These are phyloP conservation scores for Aureobasidium melanogenum DNA, from an alignment of 2,329 filamentous ascomycete species.

Conservation along the genomic window DNA sequence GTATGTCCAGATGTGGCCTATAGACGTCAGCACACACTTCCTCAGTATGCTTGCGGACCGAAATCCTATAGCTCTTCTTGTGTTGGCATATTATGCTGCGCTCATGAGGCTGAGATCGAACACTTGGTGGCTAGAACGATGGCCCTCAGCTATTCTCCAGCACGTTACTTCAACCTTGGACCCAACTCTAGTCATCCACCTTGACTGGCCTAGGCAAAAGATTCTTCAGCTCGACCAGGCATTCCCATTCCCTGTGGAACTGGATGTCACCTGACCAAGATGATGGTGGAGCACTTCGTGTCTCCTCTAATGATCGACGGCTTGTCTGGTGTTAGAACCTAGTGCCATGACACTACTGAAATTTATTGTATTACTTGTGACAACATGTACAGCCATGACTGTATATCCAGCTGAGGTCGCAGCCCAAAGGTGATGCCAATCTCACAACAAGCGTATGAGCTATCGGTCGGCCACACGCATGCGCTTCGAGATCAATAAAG, in stretches of 20 bases:
- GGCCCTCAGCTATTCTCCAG: background rate
- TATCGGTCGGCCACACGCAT: no score
- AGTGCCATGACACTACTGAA: background rate
- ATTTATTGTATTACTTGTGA: background rate
- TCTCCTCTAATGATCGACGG: background rate
- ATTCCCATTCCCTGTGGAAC: background rate
- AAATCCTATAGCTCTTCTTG: background rate
- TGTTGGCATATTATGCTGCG: constrained; percentile 3
- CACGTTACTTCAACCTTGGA: background rate
- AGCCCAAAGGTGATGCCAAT: no score
- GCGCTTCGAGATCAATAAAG: no score
- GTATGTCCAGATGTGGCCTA: constrained; percentile 9
- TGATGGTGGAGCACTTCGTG: background rate
- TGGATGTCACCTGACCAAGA: background rate
- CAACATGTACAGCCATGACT: background rate
- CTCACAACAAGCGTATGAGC: no score
- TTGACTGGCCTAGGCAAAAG: background rate
- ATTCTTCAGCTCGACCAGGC: background rate
- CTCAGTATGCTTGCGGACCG: background rate
- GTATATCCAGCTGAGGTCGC: background rate
- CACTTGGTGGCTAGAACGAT: constrained; percentile 4
- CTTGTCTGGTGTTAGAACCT: background rate
- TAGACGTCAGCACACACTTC: background rate
- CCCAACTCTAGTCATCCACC: background rate
- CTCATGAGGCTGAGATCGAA: constrained; percentile 5